Percentiles rank a stretch among this genome's conserved stretches.
Conservation (phyloP, 2,329 filamentous ascomycete species). For the Huntiella moniliformis region DNA sequence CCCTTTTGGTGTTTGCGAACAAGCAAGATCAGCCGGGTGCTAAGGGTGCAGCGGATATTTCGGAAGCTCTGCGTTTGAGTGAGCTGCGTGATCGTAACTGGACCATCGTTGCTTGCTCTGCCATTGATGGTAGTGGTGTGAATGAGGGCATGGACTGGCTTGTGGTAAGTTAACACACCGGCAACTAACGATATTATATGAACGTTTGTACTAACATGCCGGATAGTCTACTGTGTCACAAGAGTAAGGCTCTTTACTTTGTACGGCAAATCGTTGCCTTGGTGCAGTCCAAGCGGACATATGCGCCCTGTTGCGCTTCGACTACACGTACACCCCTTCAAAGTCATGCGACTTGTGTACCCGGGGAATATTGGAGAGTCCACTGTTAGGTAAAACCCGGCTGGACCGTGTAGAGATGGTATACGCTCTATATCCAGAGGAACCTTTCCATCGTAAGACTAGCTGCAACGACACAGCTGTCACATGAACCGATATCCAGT, state of each 20-base stretch:
- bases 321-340: background rate
- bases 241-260: conserved; percentile 2
- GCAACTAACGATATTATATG: background rate
- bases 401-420: no score
- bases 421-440: no score
- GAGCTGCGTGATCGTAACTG: conserved; percentile 93
- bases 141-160: conserved; percentile 99
- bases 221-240: conserved; percentile 1
- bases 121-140: conserved; percentile 85
- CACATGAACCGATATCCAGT: no score
- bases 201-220: background rate
- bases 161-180: conserved; percentile 40
- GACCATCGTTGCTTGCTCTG: conserved; percentile 96
- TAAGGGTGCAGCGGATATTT: conserved; percentile 91
- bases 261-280: background rate
- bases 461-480: no score
- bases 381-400: no score
- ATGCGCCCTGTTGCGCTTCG: conserved; percentile 3
- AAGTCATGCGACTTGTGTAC: no score
- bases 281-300: conserved; percentile 1
- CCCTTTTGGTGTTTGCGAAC: conserved; percentile 89
- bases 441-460: no score
- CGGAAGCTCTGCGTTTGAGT: conserved; percentile 73
- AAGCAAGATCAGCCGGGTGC: conserved; percentile 97
- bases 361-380: no score